Evolutionary conservation across 768 basidiomycete species (phyloP).

Genomic region (Vishniacozyma victoriae): DNA sequence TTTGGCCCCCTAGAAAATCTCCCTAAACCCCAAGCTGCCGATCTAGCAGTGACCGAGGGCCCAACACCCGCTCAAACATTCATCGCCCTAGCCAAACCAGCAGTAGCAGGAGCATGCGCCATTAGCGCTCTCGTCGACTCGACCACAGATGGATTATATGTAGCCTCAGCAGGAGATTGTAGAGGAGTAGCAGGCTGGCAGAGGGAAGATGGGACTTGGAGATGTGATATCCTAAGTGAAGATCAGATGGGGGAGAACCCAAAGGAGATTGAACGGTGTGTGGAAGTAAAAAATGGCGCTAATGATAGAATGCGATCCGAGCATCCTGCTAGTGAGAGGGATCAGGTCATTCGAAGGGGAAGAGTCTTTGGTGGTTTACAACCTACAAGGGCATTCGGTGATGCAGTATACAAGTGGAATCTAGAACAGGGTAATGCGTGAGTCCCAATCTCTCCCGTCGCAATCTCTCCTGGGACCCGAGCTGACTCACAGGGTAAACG

Average conservation of each 20-base stretch:
- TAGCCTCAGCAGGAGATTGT: slow-evolving; percentile 88
- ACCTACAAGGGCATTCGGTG: slow-evolving; percentile 46
- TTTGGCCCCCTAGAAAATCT: slow-evolving; percentile 70
- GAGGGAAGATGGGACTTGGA: slow-evolving; percentile 76
- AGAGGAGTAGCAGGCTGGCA: slow-evolving; percentile 92
- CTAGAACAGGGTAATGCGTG: slow-evolving; percentile 28
- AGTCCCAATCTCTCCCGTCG: slow-evolving; percentile 8
- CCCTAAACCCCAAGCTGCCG: slow-evolving; percentile 5
- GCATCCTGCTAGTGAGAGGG: slow-evolving; percentile 37
- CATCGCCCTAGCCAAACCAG: slow-evolving; percentile 55
- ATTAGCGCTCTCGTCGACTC: slow-evolving; percentile 83
- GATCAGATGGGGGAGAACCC: slow-evolving; percentile 93
- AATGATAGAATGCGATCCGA: slow-evolving; percentile 35
- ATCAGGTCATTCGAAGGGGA: slow-evolving; percentile 38
- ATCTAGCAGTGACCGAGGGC: background rate
- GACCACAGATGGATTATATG: slow-evolving; percentile 70
- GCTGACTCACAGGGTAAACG: slow-evolving; percentile 15
- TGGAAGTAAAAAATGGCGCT: slow-evolving; percentile 3
- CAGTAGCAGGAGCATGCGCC: slow-evolving; percentile 85
- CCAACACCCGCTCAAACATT: slow-evolving; percentile 58
- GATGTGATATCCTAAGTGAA: slow-evolving; percentile 86
- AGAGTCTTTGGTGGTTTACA: slow-evolving; percentile 42
- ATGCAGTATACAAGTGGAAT: slow-evolving; percentile 46
- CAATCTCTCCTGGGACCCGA: background rate
- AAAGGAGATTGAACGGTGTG: slow-evolving; percentile 73